Percentiles rank a stretch among this genome's conserved stretches.
Evolutionary conservation across 1,284 basidiomycete genomes (phyloP).

Genomic region (Pholiota adiposa): DNA sequence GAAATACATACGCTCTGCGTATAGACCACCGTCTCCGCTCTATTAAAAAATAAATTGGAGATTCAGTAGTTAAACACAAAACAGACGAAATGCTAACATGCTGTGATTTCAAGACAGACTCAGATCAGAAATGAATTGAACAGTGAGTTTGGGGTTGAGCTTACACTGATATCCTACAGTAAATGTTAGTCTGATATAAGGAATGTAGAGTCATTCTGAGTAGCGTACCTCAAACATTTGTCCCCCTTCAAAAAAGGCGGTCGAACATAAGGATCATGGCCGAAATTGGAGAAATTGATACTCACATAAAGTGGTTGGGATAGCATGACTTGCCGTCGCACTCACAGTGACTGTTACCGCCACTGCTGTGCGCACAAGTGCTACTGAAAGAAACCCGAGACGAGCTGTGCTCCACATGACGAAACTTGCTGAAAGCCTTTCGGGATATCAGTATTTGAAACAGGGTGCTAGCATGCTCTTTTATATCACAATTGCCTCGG

Average conservation of each 20-base stretch:
- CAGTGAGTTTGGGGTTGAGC: constrained; percentile 23
- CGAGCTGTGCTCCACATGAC: constrained; percentile 10
- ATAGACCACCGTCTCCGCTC: constrained; percentile 65
- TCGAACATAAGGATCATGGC: neutral
- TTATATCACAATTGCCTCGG: neutral
- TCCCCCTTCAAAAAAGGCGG: constrained; percentile 40
- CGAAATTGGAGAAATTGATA: constrained; percentile 6
- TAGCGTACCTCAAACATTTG: constrained; percentile 55
- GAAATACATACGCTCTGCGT: constrained; percentile 49
- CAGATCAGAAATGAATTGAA: too few relatives aligned
- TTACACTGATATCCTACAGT: constrained; percentile 59
- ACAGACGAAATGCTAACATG: constrained; percentile 48
- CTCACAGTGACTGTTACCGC: constrained; percentile 40
- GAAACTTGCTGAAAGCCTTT: neutral
- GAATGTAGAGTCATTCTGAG: neutral
- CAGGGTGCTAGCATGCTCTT: neutral
- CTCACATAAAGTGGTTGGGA: constrained; percentile 57
- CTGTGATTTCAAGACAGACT: constrained; percentile 31
- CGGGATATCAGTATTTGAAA: neutral
- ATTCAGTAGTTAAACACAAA: neutral
- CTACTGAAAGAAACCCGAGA: neutral
- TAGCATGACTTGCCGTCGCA: constrained; percentile 49
- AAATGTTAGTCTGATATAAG: neutral
- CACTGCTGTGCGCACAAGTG: constrained; percentile 5
- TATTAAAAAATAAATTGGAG: constrained; percentile 21